A percentile compares a stretch with the other conserved stretches of the same genome.
phyloP scores from a whole-genome alignment of 2,329 filamentous ascomycete genomes.

The Colletotrichum liriopes region DNA sequence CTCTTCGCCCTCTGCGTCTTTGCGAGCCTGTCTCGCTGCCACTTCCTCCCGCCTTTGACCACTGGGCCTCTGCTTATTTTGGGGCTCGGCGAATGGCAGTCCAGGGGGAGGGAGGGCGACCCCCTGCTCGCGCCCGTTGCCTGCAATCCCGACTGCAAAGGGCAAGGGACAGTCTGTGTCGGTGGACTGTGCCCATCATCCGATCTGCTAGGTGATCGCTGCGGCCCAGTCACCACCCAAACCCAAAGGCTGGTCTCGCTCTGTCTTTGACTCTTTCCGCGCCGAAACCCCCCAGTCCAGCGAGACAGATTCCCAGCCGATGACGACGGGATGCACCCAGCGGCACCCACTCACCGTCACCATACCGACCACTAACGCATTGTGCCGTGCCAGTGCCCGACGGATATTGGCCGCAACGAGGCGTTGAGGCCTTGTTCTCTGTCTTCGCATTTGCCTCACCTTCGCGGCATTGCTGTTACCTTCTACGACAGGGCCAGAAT shows the following conservation, averaged over 20 bases:
- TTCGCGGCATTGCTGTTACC: slow-evolving; percentile 17
- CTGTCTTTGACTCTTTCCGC: slow-evolving; percentile 2
- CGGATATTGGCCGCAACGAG: slow-evolving; percentile 20
- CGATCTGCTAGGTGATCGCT: slow-evolving; percentile 42
- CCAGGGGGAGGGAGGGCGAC: neutral
- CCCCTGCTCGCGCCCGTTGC: slow-evolving; percentile 1
- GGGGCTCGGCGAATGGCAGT: slow-evolving; percentile 30
- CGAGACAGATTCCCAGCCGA: slow-evolving; percentile 25
- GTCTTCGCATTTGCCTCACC: slow-evolving; percentile 30
- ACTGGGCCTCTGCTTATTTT: slow-evolving; percentile 25
- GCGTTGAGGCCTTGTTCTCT: neutral
- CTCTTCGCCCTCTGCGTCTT: slow-evolving; percentile 4
- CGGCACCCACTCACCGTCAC: slow-evolving; percentile 33
- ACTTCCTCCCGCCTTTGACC: neutral
- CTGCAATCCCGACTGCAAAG: slow-evolving; percentile 33
- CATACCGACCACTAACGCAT: slow-evolving; percentile 21
- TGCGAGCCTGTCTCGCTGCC: slow-evolving; percentile 1
- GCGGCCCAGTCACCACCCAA: slow-evolving; percentile 20
- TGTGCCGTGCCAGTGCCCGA: slow-evolving; percentile 6
- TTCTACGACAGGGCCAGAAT: slow-evolving; percentile 6
- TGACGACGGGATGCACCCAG: slow-evolving; percentile 36
- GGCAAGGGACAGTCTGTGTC: slow-evolving; percentile 39
- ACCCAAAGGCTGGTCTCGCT: neutral
- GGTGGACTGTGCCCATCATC: slow-evolving; percentile 41
- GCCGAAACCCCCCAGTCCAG: slow-evolving; percentile 11